Percentiles rank a stretch among this genome's conserved stretches.
These are phyloP conservation scores for Aegilops tauschii DNA, from an alignment of 176 grass and related monocot genomes.

Conservation along the genomic window DNA sequence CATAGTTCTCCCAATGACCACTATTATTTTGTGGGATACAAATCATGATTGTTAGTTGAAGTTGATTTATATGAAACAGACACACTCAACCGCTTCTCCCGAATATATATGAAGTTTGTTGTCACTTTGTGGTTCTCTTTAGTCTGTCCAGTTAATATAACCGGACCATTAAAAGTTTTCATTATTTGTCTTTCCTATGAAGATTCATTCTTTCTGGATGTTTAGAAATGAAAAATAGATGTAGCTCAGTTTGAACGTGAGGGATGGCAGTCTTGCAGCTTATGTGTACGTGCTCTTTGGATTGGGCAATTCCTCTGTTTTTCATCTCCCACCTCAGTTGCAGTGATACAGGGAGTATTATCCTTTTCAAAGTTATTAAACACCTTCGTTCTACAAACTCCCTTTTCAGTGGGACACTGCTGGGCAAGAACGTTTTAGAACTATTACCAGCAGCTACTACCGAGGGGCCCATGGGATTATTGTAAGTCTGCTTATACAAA, in stretches of 20 bases:
- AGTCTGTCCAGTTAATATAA: not conserved
- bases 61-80: not conserved
- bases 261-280: not conserved
- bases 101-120: not conserved
- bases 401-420: conserved; percentile 79
- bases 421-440: conserved; percentile 91
- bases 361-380: not conserved
- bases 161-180: too few relatives aligned
- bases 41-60: not conserved
- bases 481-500: conserved; percentile 39
- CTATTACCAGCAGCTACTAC: conserved; percentile 92
- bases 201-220: not conserved
- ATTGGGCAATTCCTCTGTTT: not conserved
- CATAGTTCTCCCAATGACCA: not conserved
- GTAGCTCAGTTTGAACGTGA: not conserved
- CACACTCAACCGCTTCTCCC: not conserved
- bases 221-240: not conserved
- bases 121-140: not conserved
- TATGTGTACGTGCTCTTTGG: not conserved
- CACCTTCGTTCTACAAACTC: not conserved
- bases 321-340: not conserved
- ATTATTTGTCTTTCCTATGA: not conserved
- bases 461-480: conserved; percentile 92
- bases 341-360: not conserved
- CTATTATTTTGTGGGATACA: not conserved